Evolutionary conservation across 1,284 basidiomycete species (phyloP), one percentile per base, ranked within the genome.

Genomic region (Microstroma glucosiphilum): DNA sequence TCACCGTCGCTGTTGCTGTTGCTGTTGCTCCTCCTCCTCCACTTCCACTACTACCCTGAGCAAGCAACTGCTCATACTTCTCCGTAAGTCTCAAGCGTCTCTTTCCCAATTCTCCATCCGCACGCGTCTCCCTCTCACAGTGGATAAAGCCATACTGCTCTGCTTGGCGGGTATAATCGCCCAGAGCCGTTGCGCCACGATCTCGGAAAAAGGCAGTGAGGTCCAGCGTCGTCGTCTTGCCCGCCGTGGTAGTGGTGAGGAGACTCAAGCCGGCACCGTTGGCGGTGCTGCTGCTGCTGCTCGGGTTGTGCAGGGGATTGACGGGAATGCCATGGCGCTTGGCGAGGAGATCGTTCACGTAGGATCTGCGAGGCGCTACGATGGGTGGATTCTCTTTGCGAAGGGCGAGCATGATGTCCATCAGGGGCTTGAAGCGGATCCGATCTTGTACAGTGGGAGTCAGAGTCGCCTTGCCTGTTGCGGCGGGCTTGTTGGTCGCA

Each of bases 371-470:
- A 17, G 43, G 43, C 21, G 17, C 17, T 21, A 48, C 17, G 6
- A n/a, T 12, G 6, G 43, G 43, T 6, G 43, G 43, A 12, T 48
- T 21, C 43, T 48, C 17, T 21, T 48, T 48, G 43, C 17, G 17
- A 7, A 54, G 21, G 17, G 17, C 15, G 51, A 54, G 21, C n/a
- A 54, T 21, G 51, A 26, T 25, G 51, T 54, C 51, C 51, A 54
- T 54, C 25, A 54, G 25, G 17, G 51, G 51, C 25, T 54, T 54
- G 51, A 54, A 54, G 15, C 51, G 51, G 13, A 15, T 6, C 2
- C 51, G 51, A 54, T 54, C 51, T 25, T 17, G 21, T 6, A 19
- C 21, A 17, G 51, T 54, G 17, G 51, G 17, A 19, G 51, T 54
- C 12, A 48, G 17, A 37, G 30, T 37, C 30, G 30, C 30, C 30